Conservation (phyloP, 2,329 filamentous ascomycete species). For the Fusarium guadeloupense region DNA sequence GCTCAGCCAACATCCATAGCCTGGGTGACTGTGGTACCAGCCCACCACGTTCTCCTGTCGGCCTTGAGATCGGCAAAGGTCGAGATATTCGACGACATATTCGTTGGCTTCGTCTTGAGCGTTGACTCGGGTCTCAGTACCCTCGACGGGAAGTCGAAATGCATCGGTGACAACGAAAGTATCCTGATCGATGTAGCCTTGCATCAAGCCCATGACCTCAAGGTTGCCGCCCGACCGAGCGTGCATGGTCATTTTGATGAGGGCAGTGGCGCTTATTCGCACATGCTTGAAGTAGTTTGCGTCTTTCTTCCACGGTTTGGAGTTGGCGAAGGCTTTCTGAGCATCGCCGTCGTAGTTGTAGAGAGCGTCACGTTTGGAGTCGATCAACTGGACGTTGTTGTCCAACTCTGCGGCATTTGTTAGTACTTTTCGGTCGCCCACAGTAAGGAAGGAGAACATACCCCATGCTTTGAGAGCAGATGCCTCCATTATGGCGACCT, state of each 20-base stretch:
- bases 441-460: background rate
- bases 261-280: conserved; percentile 89
- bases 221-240: conserved; percentile 91
- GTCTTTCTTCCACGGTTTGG: conserved; percentile 79
- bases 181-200: conserved; percentile 87
- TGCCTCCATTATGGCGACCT: conserved; percentile 43
- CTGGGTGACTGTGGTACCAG: conserved; percentile 98
- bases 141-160: conserved; percentile 92
- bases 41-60: conserved; percentile 91
- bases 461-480: conserved; percentile 47
- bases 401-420: conserved; percentile 74
- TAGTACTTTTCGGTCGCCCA: background rate
- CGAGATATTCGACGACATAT: conserved; percentile 90
- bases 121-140: conserved; percentile 98
- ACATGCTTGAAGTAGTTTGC: conserved; percentile 92
- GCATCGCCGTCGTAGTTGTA: conserved; percentile 80
- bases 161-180: conserved; percentile 93
- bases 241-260: conserved; percentile 99
- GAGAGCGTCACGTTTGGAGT: conserved; percentile 87
- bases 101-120: conserved; percentile 96
- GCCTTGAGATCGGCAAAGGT: conserved; percentile 77
- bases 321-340: conserved; percentile 71
- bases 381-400: conserved; percentile 84
- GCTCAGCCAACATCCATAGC: conserved; percentile 97
- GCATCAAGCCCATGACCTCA: conserved; percentile 98